Conservation (phyloP, 306 rosid genomes). For the Betula pendula region DNA sequence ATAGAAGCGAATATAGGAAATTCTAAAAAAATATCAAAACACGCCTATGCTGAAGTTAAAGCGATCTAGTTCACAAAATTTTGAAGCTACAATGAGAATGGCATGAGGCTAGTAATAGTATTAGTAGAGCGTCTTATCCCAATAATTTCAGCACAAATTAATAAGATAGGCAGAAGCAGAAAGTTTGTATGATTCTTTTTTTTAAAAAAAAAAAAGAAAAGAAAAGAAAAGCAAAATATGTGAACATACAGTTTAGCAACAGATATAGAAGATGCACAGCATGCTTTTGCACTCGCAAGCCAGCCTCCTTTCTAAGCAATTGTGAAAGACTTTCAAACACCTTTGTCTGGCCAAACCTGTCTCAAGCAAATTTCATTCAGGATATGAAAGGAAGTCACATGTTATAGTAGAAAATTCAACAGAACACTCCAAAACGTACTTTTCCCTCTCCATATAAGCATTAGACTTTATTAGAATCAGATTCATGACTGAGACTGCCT, state of each 20-base stretch:
- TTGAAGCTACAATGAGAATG: background rate
- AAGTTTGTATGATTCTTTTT: background rate
- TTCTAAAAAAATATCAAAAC: background rate
- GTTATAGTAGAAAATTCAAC: constrained; percentile 15
- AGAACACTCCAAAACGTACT: constrained; percentile 50
- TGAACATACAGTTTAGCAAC: constrained; percentile 70
- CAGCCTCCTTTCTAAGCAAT: constrained; percentile 73
- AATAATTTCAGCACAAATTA: constrained; percentile 15
- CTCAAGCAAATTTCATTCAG: constrained; percentile 19
- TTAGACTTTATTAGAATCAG: constrained; percentile 57
- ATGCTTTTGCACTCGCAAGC: constrained; percentile 57
- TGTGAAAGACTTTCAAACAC: constrained; percentile 60
- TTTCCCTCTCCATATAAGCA: constrained; percentile 67
- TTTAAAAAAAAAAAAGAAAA: background rate
- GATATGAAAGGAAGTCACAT: constrained; percentile 4
- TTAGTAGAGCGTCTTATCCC: background rate
- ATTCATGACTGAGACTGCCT: constrained; percentile 66
- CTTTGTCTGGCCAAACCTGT: constrained; percentile 61
- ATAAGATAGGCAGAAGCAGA: constrained; percentile 8
- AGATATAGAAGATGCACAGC: constrained; percentile 68
- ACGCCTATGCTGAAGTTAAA: background rate
- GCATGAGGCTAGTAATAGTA: background rate
- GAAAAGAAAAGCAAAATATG: constrained; percentile 2
- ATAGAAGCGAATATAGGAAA: background rate
- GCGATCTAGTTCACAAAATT: background rate